These are phyloP conservation scores for Candida piceae DNA, from an alignment of 805 yeast species.

Conservation along the genomic window DNA sequence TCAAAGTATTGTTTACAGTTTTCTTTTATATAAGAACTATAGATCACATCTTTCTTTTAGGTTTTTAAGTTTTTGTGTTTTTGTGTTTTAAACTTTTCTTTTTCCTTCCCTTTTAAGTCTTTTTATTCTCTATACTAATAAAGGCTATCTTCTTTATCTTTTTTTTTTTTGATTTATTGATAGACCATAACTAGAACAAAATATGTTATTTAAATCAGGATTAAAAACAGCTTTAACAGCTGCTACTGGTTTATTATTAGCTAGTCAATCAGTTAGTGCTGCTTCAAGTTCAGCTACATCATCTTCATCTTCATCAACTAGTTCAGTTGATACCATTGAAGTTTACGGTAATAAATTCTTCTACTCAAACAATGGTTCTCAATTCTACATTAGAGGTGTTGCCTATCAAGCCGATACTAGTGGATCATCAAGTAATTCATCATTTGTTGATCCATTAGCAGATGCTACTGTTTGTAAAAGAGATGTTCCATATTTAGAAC, in stretches of 20 bases:
- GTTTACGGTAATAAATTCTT: slow-evolving; percentile 74
- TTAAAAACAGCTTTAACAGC: slow-evolving; percentile 5
- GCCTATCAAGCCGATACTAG: slow-evolving; percentile 74
- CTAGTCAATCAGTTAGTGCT: too few species aligned
- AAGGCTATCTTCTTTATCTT: too few species aligned
- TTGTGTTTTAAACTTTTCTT: neutral
- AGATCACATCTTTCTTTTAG: too few species aligned
- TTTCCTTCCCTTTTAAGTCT: neutral
- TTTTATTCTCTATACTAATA: too few species aligned
- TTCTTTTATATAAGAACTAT: too few species aligned
- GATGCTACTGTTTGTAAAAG: slow-evolving; percentile 56
- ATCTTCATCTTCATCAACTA: slow-evolving; percentile 41
- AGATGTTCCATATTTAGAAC: slow-evolving; percentile 67
- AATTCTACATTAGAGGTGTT: slow-evolving; percentile 70
- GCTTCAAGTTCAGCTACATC: too few species aligned
- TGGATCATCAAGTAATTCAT: slow-evolving; percentile 37
- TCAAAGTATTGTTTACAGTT: too few species aligned
- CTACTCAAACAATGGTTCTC: slow-evolving; percentile 73
- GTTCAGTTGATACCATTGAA: too few species aligned
- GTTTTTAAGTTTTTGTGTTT: too few species aligned
- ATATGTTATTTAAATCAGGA: slow-evolving; percentile 33
- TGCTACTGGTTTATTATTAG: too few species aligned
- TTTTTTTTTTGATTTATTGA: too few species aligned
- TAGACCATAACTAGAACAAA: neutral
- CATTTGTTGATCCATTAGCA: slow-evolving; percentile 68